A percentile compares a stretch with the other conserved stretches of the same genome.
Conservation (phyloP, 106 monocot species). For the Chionographis japonica region DNA sequence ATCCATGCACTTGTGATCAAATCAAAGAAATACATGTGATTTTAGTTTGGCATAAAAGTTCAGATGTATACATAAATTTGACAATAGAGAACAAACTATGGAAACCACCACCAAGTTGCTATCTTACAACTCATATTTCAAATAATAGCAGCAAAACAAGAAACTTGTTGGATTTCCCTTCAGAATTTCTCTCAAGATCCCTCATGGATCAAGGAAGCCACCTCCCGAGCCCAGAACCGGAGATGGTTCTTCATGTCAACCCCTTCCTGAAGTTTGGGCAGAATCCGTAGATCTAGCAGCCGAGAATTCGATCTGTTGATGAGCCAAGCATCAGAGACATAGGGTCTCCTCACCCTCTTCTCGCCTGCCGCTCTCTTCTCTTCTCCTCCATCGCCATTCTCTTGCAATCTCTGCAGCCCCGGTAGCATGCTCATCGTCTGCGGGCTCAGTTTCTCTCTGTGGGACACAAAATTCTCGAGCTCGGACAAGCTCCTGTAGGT, state of each 20-base stretch:
- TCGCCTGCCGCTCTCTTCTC: not conserved
- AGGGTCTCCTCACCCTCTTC: conserved; percentile 16
- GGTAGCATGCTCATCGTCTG: conserved; percentile 16
- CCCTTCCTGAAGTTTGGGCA: conserved; percentile 6
- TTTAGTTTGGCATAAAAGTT: no score
- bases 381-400: not conserved
- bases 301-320: not conserved
- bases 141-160: no score
- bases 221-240: conserved; percentile 20
- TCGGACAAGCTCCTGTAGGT: conserved; percentile 19
- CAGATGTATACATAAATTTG: no score
- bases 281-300: not conserved
- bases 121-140: no score
- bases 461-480: conserved; percentile 25
- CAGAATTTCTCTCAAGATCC: no score
- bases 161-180: no score
- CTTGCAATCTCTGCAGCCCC: conserved; percentile 18
- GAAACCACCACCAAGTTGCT: no score
- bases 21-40: no score
- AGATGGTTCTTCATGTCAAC: conserved; percentile 25
- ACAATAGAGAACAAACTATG: no score
- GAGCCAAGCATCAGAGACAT: conserved; percentile 32
- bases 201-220: conserved; percentile 10
- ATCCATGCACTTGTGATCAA: no score
- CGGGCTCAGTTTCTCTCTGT: conserved; percentile 11